Percentiles rank a stretch among this genome's conserved stretches.
Conservation (phyloP, 148 eudicot genomes). For the Camellia lanceoleosa region DNA sequence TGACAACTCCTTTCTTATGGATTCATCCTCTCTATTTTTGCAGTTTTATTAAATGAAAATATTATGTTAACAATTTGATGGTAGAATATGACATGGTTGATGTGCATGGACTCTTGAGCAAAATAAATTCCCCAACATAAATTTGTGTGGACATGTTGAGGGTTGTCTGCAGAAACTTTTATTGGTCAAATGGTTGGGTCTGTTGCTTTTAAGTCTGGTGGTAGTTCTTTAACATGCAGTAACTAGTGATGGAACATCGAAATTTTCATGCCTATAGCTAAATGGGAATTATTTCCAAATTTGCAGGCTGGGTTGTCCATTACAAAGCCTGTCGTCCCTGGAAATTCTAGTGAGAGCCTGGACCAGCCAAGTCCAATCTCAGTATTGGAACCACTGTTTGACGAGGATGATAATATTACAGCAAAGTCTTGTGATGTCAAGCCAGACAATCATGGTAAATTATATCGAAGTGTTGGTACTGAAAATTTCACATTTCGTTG, state of each 20-base stretch:
- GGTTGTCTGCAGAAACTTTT: not conserved
- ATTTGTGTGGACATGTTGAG: not conserved
- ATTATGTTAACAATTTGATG: not conserved
- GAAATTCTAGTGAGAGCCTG: conserved; percentile 52
- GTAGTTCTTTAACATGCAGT: not conserved
- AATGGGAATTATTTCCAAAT: not conserved
- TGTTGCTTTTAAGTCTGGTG: not conserved
- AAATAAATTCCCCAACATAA: not conserved
- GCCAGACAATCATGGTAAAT: conserved; percentile 55
- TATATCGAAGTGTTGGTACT: not conserved
- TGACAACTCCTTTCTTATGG: not conserved
- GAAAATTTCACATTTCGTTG: not conserved
- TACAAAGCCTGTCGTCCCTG: conserved; percentile 33
- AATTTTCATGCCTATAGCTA: not conserved
- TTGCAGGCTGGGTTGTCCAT: conserved; percentile 47
- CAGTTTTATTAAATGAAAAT: not conserved
- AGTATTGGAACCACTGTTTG: conserved; percentile 66
- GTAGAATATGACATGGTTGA: not conserved
- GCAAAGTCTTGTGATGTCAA: conserved; percentile 30
- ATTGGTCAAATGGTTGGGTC: not conserved
- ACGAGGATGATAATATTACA: conserved; percentile 53
- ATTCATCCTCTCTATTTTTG: not conserved
- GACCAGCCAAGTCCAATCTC: conserved; percentile 96
- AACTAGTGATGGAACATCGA: not conserved
- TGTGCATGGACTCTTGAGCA: not conserved